Evolutionary conservation across 495 filamentous ascomycete genomes (phyloP).

Genomic region (Halenospora varia): DNA sequence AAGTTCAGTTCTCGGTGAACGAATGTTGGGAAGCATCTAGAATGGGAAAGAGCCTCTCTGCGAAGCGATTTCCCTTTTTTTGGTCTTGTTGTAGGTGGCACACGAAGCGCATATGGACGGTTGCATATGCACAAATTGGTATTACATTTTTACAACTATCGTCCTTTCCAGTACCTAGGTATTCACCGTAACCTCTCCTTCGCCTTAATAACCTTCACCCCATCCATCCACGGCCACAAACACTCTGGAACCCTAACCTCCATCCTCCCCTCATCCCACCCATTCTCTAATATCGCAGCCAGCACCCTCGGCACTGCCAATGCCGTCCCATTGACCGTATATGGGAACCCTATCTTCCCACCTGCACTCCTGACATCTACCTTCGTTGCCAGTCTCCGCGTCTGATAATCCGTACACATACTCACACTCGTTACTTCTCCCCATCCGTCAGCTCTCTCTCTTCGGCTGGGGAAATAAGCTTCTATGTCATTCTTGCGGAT

Average conservation of each 20-base stretch:
- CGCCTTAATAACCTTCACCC: conserved; percentile 57
- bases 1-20: no score
- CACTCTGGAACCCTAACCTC: conserved; percentile 71
- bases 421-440: conserved; percentile 90
- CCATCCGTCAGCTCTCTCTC: conserved; percentile 72
- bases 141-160: no score
- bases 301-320: conserved; percentile 86
- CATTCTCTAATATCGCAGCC: conserved; percentile 89
- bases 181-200: conserved; percentile 20
- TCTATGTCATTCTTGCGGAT: conserved; percentile 88
- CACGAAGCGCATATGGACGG: no score
- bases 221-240: conserved; percentile 78
- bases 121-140: no score
- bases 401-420: conserved; percentile 94
- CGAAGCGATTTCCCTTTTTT: no score
- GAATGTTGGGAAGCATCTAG: no score
- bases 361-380: conserved; percentile 43
- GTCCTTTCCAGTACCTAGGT: no score
- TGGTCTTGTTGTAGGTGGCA: no score
- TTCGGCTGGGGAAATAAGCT: conserved; percentile 83
- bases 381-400: conserved; percentile 71
- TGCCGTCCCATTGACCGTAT: conserved; percentile 92
- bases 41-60: no score
- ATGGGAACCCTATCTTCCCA: conserved; percentile 57
- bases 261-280: conserved; percentile 67